These are phyloP conservation scores for Rhizomucor pusillus DNA, from an alignment of 371 early-diverging fungal species.

Conservation along the genomic window DNA sequence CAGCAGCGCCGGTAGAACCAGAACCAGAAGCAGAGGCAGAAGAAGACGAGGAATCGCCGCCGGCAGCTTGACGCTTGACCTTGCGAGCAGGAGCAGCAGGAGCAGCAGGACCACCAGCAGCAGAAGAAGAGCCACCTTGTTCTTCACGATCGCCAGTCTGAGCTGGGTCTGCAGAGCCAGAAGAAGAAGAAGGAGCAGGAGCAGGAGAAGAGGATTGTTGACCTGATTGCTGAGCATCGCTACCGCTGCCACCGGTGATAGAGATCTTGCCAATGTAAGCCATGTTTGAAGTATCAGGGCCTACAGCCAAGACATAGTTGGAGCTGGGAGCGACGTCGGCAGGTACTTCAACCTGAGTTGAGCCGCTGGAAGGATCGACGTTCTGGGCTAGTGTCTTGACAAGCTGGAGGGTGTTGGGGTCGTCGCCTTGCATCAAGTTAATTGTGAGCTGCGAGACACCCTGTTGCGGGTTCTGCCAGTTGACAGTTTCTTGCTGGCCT, in stretches of 20 bases:
- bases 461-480: slow-evolving; percentile 38
- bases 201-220: too few relatives aligned
- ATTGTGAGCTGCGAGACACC: slow-evolving; percentile 26
- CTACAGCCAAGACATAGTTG: slow-evolving; percentile 40
- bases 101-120: not conserved
- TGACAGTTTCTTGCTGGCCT: slow-evolving; percentile 31
- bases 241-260: slow-evolving; percentile 6
- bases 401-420: slow-evolving; percentile 30
- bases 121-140: not conserved
- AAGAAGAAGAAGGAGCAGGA: slow-evolving; percentile 3
- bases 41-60: not conserved
- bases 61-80: not conserved
- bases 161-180: slow-evolving; percentile 3
- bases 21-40: slow-evolving; percentile 3
- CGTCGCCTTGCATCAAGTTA: slow-evolving; percentile 41
- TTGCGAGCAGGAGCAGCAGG: slow-evolving; percentile 2
- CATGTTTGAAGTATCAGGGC: slow-evolving; percentile 24
- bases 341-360: slow-evolving; percentile 36
- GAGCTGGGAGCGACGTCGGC: slow-evolving; percentile 29
- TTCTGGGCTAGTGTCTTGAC: slow-evolving; percentile 31
- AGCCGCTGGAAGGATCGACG: slow-evolving; percentile 31
- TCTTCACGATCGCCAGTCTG: slow-evolving; percentile 2
- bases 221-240: too few relatives aligned
- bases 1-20: slow-evolving; percentile 1
- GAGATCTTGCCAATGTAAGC: slow-evolving; percentile 41